Evolutionary conservation across 148 eudicot species (phyloP).

Genomic region (Polygonum maritimum): DNA sequence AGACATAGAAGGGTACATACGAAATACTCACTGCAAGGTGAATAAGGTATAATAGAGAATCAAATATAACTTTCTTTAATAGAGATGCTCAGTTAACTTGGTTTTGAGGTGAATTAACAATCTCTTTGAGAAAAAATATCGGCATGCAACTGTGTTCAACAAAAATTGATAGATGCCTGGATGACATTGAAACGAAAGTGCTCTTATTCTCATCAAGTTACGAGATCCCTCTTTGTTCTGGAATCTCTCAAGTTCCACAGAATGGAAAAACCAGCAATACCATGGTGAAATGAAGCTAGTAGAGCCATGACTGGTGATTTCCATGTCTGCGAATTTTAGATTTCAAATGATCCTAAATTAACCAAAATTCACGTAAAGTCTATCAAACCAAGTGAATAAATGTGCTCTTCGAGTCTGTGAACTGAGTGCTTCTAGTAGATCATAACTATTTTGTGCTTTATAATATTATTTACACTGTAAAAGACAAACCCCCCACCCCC

Average conservation of each 20-base stretch:
- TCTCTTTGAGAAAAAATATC: too few species aligned
- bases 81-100: background rate
- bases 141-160: background rate
- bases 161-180: background rate
- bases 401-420: too few species aligned
- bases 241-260: background rate
- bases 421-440: too few species aligned
- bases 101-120: background rate
- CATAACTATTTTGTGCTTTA: too few species aligned
- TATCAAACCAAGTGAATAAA: too few species aligned
- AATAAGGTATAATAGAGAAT: background rate
- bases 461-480: background rate
- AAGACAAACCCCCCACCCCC: too few species aligned
- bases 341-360: too few species aligned
- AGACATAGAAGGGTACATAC: background rate
- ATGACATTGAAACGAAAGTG: background rate
- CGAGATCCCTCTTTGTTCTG: background rate
- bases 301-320: too few species aligned
- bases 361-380: too few species aligned
- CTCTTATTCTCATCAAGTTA: background rate
- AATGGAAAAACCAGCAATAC: too few species aligned
- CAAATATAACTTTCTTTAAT: background rate
- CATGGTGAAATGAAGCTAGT: too few species aligned
- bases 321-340: too few species aligned
- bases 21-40: background rate